phyloP scores from a whole-genome alignment of 176 grass and related monocot species.

The Elaeis guineensis region DNA sequence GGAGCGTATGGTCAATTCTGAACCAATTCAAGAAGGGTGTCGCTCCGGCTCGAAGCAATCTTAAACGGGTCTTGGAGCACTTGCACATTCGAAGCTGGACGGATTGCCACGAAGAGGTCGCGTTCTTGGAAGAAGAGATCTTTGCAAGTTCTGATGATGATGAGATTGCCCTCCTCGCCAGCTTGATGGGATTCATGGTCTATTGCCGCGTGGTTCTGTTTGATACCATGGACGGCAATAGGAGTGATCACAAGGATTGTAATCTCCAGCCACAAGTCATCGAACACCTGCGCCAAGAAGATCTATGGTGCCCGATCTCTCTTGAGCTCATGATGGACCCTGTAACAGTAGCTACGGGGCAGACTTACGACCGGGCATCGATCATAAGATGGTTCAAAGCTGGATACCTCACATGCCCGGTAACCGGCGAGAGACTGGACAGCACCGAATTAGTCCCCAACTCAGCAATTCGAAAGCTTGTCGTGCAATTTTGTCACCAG shows the following conservation, averaged over 20 bases:
- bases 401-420: slow-evolving; percentile 50
- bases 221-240: slow-evolving; percentile 27
- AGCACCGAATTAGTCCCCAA: slow-evolving; percentile 58
- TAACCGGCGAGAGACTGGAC: slow-evolving; percentile 60
- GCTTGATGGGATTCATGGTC: slow-evolving; percentile 50
- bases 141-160: slow-evolving; percentile 18
- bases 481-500: slow-evolving; percentile 37
- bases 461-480: slow-evolving; percentile 34
- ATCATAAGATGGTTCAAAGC: slow-evolving; percentile 69
- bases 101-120: slow-evolving; percentile 68
- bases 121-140: slow-evolving; percentile 42
- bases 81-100: slow-evolving; percentile 49
- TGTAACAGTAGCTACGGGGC: slow-evolving; percentile 65
- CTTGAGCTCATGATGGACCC: slow-evolving; percentile 86
- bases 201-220: slow-evolving; percentile 81
- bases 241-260: background rate
- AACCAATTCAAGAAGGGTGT: slow-evolving; percentile 52
- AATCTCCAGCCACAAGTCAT: slow-evolving; percentile 7
- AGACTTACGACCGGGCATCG: slow-evolving; percentile 81
- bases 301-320: slow-evolving; percentile 74
- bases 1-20: slow-evolving; percentile 48
- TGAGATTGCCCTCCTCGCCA: slow-evolving; percentile 26
- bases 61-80: slow-evolving; percentile 42
- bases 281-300: slow-evolving; percentile 42
- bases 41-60: slow-evolving; percentile 33